A percentile compares a stretch with the other conserved stretches of the same genome.
Conservation (phyloP, 2,329 filamentous ascomycete species). For the Tolypocladium capitatum region DNA sequence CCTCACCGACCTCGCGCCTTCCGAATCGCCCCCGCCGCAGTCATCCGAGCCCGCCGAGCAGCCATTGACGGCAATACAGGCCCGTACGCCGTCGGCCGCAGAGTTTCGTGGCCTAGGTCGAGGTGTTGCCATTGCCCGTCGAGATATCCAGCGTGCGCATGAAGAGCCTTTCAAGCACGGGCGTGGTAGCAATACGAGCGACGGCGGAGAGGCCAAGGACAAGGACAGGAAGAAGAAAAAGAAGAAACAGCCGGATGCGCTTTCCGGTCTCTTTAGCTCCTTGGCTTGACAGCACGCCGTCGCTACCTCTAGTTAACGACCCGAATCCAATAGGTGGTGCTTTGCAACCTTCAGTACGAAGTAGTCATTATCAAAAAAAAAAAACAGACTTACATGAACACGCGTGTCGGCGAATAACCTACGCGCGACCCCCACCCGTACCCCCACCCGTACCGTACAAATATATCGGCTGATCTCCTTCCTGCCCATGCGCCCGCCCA, state of each 20-base stretch:
- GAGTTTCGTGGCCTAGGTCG: conserved; percentile 6
- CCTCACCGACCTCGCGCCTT: conserved; percentile 22
- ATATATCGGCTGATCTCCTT: conserved; percentile 12
- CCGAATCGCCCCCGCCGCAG: not conserved
- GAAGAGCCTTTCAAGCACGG: not conserved
- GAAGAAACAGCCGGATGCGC: conserved; percentile 47
- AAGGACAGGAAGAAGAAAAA: conserved; percentile 38
- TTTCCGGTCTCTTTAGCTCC: conserved; percentile 59
- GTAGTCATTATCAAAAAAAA: conserved; percentile 10
- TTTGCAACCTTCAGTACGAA: not conserved
- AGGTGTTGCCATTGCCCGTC: conserved; percentile 16
- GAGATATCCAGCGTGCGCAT: conserved; percentile 4
- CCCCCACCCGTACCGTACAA: conserved; percentile 13
- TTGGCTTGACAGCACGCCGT: conserved; percentile 16
- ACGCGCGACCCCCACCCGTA: conserved; percentile 8
- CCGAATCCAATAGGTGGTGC: not conserved
- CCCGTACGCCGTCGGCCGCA: not conserved
- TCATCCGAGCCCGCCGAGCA: not conserved
- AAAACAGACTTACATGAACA: not conserved
- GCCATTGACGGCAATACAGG: not conserved
- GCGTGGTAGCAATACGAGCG: conserved; percentile 2
- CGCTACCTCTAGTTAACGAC: not conserved
- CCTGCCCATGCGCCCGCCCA: conserved; percentile 16
- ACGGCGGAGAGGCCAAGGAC: conserved; percentile 8
- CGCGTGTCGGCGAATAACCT: not conserved